Evolutionary conservation across 1,284 basidiomycete genomes (phyloP).

Genomic region (Thelephora terrestris): DNA sequence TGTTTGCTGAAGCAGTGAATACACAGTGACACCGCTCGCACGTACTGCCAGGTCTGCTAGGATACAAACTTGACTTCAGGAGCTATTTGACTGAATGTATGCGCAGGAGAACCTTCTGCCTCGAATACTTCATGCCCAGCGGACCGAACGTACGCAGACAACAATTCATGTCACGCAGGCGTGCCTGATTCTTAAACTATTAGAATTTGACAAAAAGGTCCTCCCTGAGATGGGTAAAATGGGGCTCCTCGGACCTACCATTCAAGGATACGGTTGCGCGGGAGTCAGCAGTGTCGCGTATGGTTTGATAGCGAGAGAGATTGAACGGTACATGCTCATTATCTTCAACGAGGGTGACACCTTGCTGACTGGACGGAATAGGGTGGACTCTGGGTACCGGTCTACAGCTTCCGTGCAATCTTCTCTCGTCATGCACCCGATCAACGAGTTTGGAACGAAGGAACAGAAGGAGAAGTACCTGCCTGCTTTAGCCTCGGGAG

Average conservation of each 20-base stretch:
- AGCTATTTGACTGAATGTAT: background rate
- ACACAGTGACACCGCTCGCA: slow-evolving; percentile 68
- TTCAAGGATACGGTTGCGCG: slow-evolving; percentile 90
- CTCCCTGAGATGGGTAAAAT: slow-evolving; percentile 90
- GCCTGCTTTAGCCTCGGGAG: slow-evolving; percentile 74
- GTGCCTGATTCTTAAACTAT: slow-evolving; percentile 1
- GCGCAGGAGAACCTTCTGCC: slow-evolving; percentile 72
- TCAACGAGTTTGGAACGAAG: slow-evolving; percentile 85
- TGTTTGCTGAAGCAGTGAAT: background rate
- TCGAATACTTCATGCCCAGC: slow-evolving; percentile 78
- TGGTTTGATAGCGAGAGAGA: slow-evolving; percentile 87
- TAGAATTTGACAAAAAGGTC: slow-evolving; percentile 74
- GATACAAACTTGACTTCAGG: background rate
- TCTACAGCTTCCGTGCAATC: slow-evolving; percentile 96
- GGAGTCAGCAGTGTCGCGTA: slow-evolving; percentile 91
- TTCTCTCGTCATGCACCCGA: slow-evolving; percentile 97
- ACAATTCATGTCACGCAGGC: background rate
- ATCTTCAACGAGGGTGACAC: background rate
- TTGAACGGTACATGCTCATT: slow-evolving; percentile 58
- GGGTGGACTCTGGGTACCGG: slow-evolving; percentile 93
- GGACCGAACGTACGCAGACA: slow-evolving; percentile 65
- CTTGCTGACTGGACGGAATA: slow-evolving; percentile 19
- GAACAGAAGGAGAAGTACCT: slow-evolving; percentile 90
- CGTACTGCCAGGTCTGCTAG: slow-evolving; percentile 67
- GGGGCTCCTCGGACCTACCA: slow-evolving; percentile 86